These are phyloP conservation scores for Syncephalis plumigaleata DNA, from an alignment of 371 early-diverging fungal species.

Conservation along the genomic window DNA sequence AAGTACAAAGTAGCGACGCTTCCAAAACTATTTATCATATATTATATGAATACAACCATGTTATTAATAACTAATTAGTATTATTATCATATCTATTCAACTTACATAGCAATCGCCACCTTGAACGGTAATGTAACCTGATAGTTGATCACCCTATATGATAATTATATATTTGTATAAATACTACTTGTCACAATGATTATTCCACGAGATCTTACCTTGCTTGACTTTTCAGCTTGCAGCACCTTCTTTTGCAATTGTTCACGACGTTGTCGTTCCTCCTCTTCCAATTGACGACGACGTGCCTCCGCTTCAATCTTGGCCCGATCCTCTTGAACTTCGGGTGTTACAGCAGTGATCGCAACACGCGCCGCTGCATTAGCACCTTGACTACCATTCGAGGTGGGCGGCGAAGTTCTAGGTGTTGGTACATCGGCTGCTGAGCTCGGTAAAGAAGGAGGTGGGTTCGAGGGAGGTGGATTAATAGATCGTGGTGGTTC, in stretches of 20 bases:
- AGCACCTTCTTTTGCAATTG: background rate
- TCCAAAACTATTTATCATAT: slow-evolving; percentile 23
- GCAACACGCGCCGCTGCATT: too few relatives aligned
- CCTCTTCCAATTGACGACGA: slow-evolving; percentile 2
- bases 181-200: background rate
- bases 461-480: background rate
- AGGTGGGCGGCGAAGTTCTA: background rate
- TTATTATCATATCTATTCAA: background rate
- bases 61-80: slow-evolving; percentile 2
- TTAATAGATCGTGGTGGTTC: background rate
- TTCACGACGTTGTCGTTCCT: background rate
- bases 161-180: background rate
- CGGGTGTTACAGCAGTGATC: slow-evolving; percentile 1
- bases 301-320: background rate
- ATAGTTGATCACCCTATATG: slow-evolving; percentile 6
- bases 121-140: slow-evolving; percentile 20
- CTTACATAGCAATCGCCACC: slow-evolving; percentile 14
- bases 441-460: background rate
- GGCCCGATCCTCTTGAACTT: slow-evolving; percentile 1
- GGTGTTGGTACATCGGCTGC: background rate
- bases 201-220: background rate
- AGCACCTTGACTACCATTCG: slow-evolving; percentile 3
- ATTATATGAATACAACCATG: too few relatives aligned
- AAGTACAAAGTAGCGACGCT: slow-evolving; percentile 25
- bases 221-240: background rate